Percentiles rank a stretch among this genome's conserved stretches.
These are phyloP conservation scores for Emydomyces testavorans DNA, from an alignment of 2,329 filamentous ascomycete genomes.

Conservation along the genomic window DNA sequence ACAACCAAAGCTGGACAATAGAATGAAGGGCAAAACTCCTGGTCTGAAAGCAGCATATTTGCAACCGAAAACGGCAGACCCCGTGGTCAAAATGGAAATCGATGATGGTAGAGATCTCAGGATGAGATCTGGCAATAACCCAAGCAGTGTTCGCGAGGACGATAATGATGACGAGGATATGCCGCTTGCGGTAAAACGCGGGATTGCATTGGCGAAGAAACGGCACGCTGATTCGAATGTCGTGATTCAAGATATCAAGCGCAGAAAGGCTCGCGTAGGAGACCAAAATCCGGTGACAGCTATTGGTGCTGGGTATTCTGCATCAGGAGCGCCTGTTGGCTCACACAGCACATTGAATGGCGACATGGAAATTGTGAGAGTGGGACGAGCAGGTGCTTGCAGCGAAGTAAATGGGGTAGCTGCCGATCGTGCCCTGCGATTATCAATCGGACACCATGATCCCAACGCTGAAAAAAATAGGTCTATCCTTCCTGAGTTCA, in stretches of 20 bases:
- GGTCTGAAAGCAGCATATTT: background rate
- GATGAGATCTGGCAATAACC: background rate
- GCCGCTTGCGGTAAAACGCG: constrained; percentile 15
- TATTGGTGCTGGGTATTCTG: background rate
- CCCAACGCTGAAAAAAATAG: background rate
- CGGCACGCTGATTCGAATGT: background rate
- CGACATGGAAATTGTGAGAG: background rate
- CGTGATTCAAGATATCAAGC: background rate
- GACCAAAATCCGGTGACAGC: background rate
- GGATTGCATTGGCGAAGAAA: background rate
- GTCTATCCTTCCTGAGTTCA: background rate
- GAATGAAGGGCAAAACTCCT: background rate
- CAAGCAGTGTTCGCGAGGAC: background rate
- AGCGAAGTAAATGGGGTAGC: background rate
- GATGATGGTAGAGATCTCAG: background rate
- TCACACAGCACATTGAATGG: background rate
- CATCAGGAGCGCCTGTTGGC: background rate
- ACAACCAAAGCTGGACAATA: background rate
- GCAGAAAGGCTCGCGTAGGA: background rate
- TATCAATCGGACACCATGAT: background rate
- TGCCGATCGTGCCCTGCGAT: background rate
- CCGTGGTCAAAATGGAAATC: constrained; percentile 7
- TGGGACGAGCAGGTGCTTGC: background rate
- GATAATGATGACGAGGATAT: constrained; percentile 16
- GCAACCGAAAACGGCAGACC: background rate